Base-by-base conservation (phyloP, 345 rosid species). In the Salix brachista region DNA sequence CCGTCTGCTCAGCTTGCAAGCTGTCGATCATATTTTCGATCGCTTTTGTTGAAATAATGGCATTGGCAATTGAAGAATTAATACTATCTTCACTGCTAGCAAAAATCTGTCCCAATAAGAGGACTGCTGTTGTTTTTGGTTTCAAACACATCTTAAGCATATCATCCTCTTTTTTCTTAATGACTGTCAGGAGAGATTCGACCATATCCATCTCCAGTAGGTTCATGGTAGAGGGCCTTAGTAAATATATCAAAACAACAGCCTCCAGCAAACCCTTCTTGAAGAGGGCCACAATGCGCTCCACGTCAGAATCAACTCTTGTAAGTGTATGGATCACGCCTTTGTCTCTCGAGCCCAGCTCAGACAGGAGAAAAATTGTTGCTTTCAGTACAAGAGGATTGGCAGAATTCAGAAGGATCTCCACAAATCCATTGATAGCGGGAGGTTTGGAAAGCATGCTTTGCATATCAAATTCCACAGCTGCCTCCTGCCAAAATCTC, bases 261-360 rank as follows among this genome's bases (percentile, higher is more conserved):
- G 95, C 92, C 84, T 91, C 95, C 54, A 77, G 44, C 78, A 91
- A 73, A 10, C 91, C 92, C 32, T 88, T 87, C 87, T 88, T 91
- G 75, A 91, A 91, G 30, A 91, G 85, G 37, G 85, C 86, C 26
- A 91, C 85, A 37, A 91, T 84, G 73, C 89, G 80, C 28, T 89
- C 89, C 37, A 89, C 89, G 76, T 89, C 92, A 3, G 92, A 88
- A 65, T 89, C 91, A 14, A 88, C 95, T 75, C 84, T 78, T 6
- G 90, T 91, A n/a, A 91, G 86, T 0, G 88, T 88, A 77, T 87
- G 89, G 70, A 87, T 74, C 79, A 91, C 95, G 39, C 87, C 69
- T 78, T 85, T 85, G 70, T 89, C 91, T 82, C 95, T 85, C n/a
- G 88, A 91, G 2, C 90, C 91, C 71, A 91, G 83, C 75, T 91